Percentiles rank a stretch among this genome's conserved stretches.
phyloP scores from a whole-genome alignment of 2,329 filamentous ascomycete genomes.

The Fusarium avenaceum region DNA sequence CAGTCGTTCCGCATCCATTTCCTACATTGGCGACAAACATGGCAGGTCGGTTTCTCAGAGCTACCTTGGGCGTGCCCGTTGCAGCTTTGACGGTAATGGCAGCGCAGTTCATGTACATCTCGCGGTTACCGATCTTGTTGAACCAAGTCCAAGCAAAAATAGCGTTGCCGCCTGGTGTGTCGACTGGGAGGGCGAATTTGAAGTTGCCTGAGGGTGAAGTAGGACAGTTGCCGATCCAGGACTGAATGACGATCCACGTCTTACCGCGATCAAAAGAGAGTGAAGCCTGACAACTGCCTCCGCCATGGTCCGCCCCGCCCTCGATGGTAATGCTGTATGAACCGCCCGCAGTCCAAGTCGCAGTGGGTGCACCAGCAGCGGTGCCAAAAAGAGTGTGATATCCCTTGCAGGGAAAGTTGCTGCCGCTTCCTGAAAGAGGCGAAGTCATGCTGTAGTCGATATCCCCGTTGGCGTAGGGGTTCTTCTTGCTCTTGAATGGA shows the following conservation, averaged over 20 bases:
- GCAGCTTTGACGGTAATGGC: conserved; percentile 70
- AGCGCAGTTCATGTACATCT: conserved; percentile 90
- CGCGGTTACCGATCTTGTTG: conserved; percentile 80
- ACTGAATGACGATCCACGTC: conserved; percentile 75
- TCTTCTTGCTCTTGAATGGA: conserved; percentile 66
- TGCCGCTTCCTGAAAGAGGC: conserved; percentile 71
- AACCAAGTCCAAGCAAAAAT: conserved; percentile 83
- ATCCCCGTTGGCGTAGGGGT: conserved; percentile 59
- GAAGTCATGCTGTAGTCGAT: conserved; percentile 80
- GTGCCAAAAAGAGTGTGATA: conserved; percentile 63
- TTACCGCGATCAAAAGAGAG: conserved; percentile 79
- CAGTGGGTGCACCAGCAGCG: conserved; percentile 64
- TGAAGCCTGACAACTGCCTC: conserved; percentile 81
- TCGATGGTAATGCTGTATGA: conserved; percentile 72
- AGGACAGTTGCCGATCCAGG: conserved; percentile 68
- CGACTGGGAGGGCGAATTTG: conserved; percentile 73
- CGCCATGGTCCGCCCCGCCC: conserved; percentile 73
- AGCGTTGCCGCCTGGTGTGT: conserved; percentile 61
- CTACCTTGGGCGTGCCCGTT: conserved; percentile 43
- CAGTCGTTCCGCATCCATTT: conserved; percentile 55
- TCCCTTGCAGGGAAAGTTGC: conserved; percentile 83
- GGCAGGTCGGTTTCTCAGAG: conserved; percentile 69
- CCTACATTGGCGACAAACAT: conserved; percentile 79
- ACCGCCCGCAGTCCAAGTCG: conserved; percentile 73
- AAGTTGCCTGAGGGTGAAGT: conserved; percentile 62